phyloP scores from a whole-genome alignment of 2,329 filamentous ascomycete genomes.

The Sclerotinia minor region DNA sequence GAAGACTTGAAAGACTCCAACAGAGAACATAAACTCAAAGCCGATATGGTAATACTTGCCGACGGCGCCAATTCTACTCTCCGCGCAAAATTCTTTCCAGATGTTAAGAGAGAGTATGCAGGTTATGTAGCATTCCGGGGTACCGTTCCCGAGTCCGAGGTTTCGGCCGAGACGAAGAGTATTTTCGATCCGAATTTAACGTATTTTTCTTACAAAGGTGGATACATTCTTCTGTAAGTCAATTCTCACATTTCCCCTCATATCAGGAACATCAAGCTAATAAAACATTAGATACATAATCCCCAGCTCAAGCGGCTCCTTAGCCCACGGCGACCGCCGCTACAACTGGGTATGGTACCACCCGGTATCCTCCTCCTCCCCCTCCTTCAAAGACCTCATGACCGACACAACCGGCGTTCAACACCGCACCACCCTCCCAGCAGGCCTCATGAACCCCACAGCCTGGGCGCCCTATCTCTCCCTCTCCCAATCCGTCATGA shows the following conservation, averaged over 20 bases:
- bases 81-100: conserved; percentile 26
- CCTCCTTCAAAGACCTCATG: conserved; percentile 38
- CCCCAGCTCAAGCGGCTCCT: conserved; percentile 44
- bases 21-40: conserved; percentile 17
- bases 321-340: conserved; percentile 45
- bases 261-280: neutral
- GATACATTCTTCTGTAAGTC: conserved; percentile 43
- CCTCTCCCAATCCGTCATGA: conserved; percentile 25
- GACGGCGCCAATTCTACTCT: conserved; percentile 34
- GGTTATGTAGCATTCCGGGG: conserved; percentile 43
- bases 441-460: conserved; percentile 27
- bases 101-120: conserved; percentile 31
- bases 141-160: conserved; percentile 45
- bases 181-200: conserved; percentile 45
- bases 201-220: conserved; percentile 46
- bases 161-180: conserved; percentile 41
- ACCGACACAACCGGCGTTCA: conserved; percentile 39
- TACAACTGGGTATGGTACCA: conserved; percentile 51
- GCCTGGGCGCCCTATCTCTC: conserved; percentile 30
- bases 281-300: conserved; percentile 44
- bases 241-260: neutral
- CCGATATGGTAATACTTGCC: conserved; percentile 31
- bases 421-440: conserved; percentile 35
- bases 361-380: conserved; percentile 36
- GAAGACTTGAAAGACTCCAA: neutral